These are phyloP conservation scores for Chaetothyriales sp. DNA, from an alignment of 2,329 filamentous ascomycete genomes.

Conservation along the genomic window DNA sequence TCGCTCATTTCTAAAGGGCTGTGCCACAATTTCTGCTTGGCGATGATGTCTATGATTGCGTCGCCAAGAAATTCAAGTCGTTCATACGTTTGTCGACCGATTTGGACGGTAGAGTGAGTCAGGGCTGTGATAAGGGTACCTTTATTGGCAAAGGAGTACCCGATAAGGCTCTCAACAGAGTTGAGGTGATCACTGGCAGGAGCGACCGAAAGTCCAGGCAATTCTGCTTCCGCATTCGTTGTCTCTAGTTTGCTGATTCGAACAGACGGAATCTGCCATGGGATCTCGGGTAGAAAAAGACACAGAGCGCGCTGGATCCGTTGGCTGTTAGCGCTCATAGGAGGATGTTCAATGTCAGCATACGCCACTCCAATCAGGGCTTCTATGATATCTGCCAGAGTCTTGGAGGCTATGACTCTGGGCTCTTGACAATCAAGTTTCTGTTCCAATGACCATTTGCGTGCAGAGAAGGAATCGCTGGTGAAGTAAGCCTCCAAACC, in stretches of 20 bases:
- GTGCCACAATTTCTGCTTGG: slow-evolving; percentile 46
- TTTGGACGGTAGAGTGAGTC: slow-evolving; percentile 44
- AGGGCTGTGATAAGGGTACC: slow-evolving; percentile 61
- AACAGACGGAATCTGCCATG: slow-evolving; percentile 38
- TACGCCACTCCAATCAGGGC: slow-evolving; percentile 67
- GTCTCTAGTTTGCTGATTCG: neutral
- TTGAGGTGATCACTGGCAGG: slow-evolving; percentile 1
- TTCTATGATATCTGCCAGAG: slow-evolving; percentile 76
- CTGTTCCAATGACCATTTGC: slow-evolving; percentile 52
- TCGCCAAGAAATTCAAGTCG: slow-evolving; percentile 83
- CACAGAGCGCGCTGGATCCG: slow-evolving; percentile 31
- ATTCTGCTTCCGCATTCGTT: slow-evolving; percentile 21
- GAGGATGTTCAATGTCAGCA: slow-evolving; percentile 49
- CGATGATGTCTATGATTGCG: slow-evolving; percentile 63
- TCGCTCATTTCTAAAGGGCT: slow-evolving; percentile 29
- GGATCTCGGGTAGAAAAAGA: slow-evolving; percentile 49
- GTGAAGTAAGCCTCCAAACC: slow-evolving; percentile 64
- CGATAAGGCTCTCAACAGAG: slow-evolving; percentile 50
- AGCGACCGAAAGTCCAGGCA: neutral
- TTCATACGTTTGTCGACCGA: slow-evolving; percentile 38
- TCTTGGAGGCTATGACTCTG: slow-evolving; percentile 54
- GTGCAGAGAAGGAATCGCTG: slow-evolving; percentile 50
- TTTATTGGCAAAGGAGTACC: slow-evolving; percentile 57
- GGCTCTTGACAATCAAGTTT: neutral
- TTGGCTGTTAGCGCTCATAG: slow-evolving; percentile 42